Evolutionary conservation across 495 filamentous ascomycete species (phyloP).

Genomic region (Xylaria venustula): DNA sequence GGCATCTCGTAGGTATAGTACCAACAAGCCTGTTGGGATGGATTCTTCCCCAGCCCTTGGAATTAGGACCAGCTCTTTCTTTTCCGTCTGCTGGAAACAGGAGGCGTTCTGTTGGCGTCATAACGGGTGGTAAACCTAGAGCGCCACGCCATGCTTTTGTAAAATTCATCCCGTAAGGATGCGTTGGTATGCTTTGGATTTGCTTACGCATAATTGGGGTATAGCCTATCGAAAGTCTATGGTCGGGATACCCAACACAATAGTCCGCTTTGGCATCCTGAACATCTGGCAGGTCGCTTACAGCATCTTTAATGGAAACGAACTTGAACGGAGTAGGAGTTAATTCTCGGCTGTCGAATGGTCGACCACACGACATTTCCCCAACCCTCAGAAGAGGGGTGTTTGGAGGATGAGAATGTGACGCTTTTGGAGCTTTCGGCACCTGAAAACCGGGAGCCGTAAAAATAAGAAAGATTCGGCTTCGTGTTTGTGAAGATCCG

Average conservation of each 20-base stretch:
- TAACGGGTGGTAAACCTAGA: too few species aligned
- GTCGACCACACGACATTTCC: slow-evolving; percentile 56
- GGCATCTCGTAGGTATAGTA: slow-evolving; percentile 53
- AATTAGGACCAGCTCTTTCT: slow-evolving; percentile 10
- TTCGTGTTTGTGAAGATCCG: slow-evolving; percentile 61
- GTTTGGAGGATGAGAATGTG: slow-evolving; percentile 57
- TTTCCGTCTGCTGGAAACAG: slow-evolving; percentile 25
- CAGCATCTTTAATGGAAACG: slow-evolving; percentile 48
- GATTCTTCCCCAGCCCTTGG: slow-evolving; percentile 52
- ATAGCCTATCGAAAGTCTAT: slow-evolving; percentile 43
- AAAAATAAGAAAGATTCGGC: slow-evolving; percentile 63
- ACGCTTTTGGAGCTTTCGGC: slow-evolving; percentile 51
- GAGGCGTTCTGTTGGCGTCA: slow-evolving; percentile 36
- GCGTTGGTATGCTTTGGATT: slow-evolving; percentile 39
- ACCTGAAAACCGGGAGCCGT: slow-evolving; percentile 60
- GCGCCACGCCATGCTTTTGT: slow-evolving; percentile 33
- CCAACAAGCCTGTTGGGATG: slow-evolving; percentile 48
- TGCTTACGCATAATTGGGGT: slow-evolving; percentile 33
- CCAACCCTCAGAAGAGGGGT: slow-evolving; percentile 45
- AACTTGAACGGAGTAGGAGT: slow-evolving; percentile 56
- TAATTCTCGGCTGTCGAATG: slow-evolving; percentile 53
- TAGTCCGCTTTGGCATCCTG: slow-evolving; percentile 51
- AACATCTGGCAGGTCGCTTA: slow-evolving; percentile 59
- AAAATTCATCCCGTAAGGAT: slow-evolving; percentile 48
- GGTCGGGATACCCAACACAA: slow-evolving; percentile 63